Conservation (phyloP, 106 monocot genomes). For the Amphibolis antarctica region DNA sequence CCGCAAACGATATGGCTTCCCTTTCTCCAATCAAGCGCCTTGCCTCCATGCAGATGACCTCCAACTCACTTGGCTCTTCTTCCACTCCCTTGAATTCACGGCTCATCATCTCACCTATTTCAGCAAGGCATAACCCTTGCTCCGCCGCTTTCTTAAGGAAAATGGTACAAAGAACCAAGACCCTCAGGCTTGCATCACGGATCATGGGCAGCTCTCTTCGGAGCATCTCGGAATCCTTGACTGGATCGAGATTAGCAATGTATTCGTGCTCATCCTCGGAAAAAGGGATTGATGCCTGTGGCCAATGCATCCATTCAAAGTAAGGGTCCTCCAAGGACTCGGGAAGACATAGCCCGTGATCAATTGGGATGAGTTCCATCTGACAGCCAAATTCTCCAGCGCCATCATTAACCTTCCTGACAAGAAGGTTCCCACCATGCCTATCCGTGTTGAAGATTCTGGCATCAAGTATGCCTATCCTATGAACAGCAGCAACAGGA, state of each 20-base stretch:
- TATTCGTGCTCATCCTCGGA: conserved; percentile 79
- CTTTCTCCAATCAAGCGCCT: conserved; percentile 41
- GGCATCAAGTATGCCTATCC: conserved; percentile 82
- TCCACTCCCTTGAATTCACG: conserved; percentile 59
- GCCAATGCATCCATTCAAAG: conserved; percentile 98
- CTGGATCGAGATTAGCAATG: conserved; percentile 69
- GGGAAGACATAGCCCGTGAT: conserved; percentile 85
- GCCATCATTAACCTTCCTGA: conserved; percentile 12
- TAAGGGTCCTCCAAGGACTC: conserved; percentile 89
- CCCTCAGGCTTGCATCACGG: conserved; percentile 61
- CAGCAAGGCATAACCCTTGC: conserved; percentile 64
- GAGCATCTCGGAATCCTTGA: conserved; percentile 48
- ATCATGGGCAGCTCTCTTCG: conserved; percentile 75
- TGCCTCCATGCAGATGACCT: conserved; percentile 69
- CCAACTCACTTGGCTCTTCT: conserved; percentile 80
- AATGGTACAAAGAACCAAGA: conserved; percentile 55
- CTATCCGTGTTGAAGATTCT: conserved; percentile 76
- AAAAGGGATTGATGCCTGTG: conserved; percentile 88
- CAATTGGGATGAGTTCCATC: conserved; percentile 74
- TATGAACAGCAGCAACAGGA: conserved; percentile 72
- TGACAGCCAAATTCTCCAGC: conserved; percentile 18
- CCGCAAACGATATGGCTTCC: conserved; percentile 7
- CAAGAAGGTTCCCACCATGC: conserved; percentile 68
- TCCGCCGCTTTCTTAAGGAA: conserved; percentile 71
- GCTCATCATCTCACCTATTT: conserved; percentile 94